phyloP scores from a whole-genome alignment of 768 basidiomycete genomes.

The Trametes villosa region DNA sequence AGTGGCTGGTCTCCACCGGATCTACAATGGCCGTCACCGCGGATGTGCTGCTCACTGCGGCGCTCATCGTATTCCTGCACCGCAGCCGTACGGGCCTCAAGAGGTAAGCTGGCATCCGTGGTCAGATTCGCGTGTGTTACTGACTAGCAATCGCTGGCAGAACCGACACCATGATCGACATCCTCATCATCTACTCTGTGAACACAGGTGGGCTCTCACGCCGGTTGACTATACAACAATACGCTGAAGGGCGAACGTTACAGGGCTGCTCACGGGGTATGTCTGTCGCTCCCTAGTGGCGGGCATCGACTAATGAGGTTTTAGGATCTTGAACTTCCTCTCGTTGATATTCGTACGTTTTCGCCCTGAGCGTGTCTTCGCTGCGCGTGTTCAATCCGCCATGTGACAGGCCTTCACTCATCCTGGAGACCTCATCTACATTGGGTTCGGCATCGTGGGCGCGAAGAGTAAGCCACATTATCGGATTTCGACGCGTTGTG shows the following conservation, averaged over 20 bases:
- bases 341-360: conserved; percentile 3
- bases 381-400: no score
- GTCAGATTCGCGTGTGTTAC: background rate
- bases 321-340: conserved; percentile 1
- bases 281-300: background rate
- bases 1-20: conserved; percentile 5
- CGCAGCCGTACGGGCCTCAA: conserved; percentile 9
- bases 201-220: background rate
- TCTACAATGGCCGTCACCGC: background rate
- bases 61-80: background rate
- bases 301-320: background rate
- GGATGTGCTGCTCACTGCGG: background rate
- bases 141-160: background rate
- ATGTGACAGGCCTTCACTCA: background rate
- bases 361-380: no score
- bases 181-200: background rate
- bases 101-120: background rate
- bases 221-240: no score
- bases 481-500: background rate
- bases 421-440: conserved; percentile 1
- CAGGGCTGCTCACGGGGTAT: background rate
- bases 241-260: background rate
- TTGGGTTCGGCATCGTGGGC: background rate
- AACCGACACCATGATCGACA: background rate
- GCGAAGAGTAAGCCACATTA: background rate